phyloP scores from a whole-genome alignment of 495 filamentous ascomycete species.

The Lindgomyces ingoldianus region DNA sequence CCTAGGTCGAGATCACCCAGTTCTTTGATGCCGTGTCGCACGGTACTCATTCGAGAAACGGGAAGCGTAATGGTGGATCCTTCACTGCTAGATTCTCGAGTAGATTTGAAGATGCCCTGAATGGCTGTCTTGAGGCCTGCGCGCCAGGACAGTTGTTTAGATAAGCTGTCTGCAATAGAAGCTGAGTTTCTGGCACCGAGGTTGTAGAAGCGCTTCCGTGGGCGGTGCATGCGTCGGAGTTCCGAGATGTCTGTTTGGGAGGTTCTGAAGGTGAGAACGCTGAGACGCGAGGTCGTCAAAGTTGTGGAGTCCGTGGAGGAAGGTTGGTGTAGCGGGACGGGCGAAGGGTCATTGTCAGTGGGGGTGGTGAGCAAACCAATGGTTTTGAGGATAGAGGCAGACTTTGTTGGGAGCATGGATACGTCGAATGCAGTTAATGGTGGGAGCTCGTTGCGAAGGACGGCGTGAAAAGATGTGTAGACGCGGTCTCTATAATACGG shows the following conservation, averaged over 20 bases:
- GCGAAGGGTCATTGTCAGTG: no score
- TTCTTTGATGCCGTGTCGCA: neutral
- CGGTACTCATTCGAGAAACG: conserved; percentile 22
- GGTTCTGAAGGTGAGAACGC: conserved; percentile 27
- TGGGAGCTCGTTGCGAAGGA: conserved; percentile 28
- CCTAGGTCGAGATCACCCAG: conserved; percentile 29
- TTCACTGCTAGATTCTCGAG: conserved; percentile 7
- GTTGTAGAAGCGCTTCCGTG: conserved; percentile 29
- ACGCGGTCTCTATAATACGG: conserved; percentile 45
- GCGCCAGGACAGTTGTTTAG: neutral
- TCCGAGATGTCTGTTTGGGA: conserved; percentile 24
- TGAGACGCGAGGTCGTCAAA: conserved; percentile 7
- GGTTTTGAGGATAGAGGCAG: conserved; percentile 32
- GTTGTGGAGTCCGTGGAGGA: conserved; percentile 6
- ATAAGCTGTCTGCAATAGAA: conserved; percentile 5
- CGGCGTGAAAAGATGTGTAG: conserved; percentile 43
- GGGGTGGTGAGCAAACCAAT: conserved; percentile 32
- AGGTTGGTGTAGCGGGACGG: neutral
- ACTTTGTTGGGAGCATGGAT: conserved; percentile 30
- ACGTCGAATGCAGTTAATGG: conserved; percentile 38
- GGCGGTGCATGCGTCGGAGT: conserved; percentile 2
- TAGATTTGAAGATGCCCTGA: conserved; percentile 21
- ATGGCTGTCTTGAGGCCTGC: conserved; percentile 27
- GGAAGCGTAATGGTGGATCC: conserved; percentile 35
- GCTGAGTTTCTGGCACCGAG: conserved; percentile 14